Percentiles rank a stretch among this genome's conserved stretches.
These are phyloP conservation scores for Vigna unguiculata DNA, from an alignment of 306 rosid genomes.

Conservation along the genomic window DNA sequence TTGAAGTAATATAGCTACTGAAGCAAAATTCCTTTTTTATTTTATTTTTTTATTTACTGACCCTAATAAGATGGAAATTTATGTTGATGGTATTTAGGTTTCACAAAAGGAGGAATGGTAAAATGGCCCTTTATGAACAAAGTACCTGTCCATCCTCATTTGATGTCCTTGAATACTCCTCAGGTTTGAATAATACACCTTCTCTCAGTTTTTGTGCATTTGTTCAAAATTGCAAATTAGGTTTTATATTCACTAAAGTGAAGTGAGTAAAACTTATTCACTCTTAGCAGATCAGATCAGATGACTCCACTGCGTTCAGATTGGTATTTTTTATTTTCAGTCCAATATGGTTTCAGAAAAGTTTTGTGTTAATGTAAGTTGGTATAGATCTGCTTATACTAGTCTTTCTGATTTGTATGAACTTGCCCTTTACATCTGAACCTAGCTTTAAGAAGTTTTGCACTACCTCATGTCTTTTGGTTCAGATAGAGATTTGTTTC, in stretches of 20 bases:
- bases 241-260: background rate
- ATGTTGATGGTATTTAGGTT: slow-evolving; percentile 49
- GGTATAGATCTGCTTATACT: slow-evolving; percentile 4
- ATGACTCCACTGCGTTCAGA: slow-evolving; percentile 4
- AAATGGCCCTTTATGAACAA: slow-evolving; percentile 70
- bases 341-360: slow-evolving; percentile 17
- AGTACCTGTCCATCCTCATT: slow-evolving; percentile 63
- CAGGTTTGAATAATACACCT: slow-evolving; percentile 52
- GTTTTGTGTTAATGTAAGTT: background rate
- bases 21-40: background rate
- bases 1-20: background rate
- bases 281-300: slow-evolving; percentile 3
- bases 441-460: slow-evolving; percentile 7
- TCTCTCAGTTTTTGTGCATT: slow-evolving; percentile 8
- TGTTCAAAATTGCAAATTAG: slow-evolving; percentile 12
- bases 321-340: slow-evolving; percentile 18
- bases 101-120: slow-evolving; percentile 44
- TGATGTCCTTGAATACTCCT: slow-evolving; percentile 60
- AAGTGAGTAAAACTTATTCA: slow-evolving; percentile 16
- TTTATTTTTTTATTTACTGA: background rate
- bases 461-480: slow-evolving; percentile 12
- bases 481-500: slow-evolving; percentile 25
- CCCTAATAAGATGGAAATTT: slow-evolving; percentile 9
- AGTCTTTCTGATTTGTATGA: slow-evolving; percentile 22
- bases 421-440: slow-evolving; percentile 25